Conservation (phyloP, 768 basidiomycete species). For the Tephrocybe rancida region DNA sequence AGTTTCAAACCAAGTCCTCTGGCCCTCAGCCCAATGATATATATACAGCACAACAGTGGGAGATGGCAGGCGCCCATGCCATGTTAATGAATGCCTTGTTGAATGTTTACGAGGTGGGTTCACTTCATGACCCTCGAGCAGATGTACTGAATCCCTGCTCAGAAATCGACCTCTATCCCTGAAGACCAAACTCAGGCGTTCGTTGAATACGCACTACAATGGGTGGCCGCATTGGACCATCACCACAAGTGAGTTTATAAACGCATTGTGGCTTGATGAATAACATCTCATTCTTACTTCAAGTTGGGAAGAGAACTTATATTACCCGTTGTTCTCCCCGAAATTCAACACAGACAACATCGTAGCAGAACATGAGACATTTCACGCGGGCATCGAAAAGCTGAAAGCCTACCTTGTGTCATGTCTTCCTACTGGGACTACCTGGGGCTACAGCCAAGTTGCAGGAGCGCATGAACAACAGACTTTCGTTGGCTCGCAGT, state of each 20-base stretch:
- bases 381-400: slow-evolving; percentile 16
- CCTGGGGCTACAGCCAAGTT: slow-evolving; percentile 20
- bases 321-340: slow-evolving; percentile 18
- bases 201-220: slow-evolving; percentile 19
- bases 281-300: too few relatives aligned
- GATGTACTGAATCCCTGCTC: neutral
- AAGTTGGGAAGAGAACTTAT: slow-evolving; percentile 21
- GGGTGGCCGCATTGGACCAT: slow-evolving; percentile 19
- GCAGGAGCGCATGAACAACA: slow-evolving; percentile 9
- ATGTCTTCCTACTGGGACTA: slow-evolving; percentile 17
- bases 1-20: slow-evolving; percentile 6
- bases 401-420: slow-evolving; percentile 20
- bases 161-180: slow-evolving; percentile 12
- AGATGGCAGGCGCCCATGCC: slow-evolving; percentile 21
- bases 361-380: slow-evolving; percentile 20
- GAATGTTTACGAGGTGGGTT: slow-evolving; percentile 16
- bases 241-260: slow-evolving; percentile 16
- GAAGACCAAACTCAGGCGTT: slow-evolving; percentile 12
- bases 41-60: slow-evolving; percentile 20
- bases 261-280: neutral
- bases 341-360: slow-evolving; percentile 20
- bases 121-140: too few relatives aligned
- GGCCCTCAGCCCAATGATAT: slow-evolving; percentile 19
- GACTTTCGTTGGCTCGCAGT: slow-evolving; percentile 6
- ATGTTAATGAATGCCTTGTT: slow-evolving; percentile 18